Evolutionary conservation across 1,284 basidiomycete genomes (phyloP).

Genomic region (Apiotrichum sp.): DNA sequence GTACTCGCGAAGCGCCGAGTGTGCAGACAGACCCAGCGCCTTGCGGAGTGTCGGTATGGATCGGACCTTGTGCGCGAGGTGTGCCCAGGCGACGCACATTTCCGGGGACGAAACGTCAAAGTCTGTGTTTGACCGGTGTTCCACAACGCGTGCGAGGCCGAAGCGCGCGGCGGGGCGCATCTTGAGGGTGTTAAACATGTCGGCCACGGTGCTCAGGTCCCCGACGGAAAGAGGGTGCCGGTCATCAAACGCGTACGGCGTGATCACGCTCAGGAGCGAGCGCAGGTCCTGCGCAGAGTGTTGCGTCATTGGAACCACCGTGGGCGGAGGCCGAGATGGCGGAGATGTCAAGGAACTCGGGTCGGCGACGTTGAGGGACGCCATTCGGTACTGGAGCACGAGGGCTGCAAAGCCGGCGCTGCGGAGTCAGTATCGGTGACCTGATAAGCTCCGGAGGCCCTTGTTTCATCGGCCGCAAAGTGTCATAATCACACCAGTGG

Average conservation of each 20-base stretch:
- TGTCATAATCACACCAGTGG: too few relatives aligned
- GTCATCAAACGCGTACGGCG: not conserved
- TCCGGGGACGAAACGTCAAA: not conserved
- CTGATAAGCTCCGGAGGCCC: not conserved
- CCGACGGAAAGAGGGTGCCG: not conserved
- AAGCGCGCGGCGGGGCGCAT: constrained; percentile 1
- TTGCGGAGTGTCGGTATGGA: not conserved
- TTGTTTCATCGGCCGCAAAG: too few relatives aligned
- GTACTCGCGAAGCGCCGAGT: constrained; percentile 1
- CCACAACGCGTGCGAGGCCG: not conserved
- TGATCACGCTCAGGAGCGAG: not conserved
- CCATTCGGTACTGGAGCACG: not conserved
- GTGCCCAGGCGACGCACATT: not conserved
- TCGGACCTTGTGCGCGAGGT: constrained; percentile 1
- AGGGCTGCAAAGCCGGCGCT: not conserved
- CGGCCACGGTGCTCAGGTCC: not conserved
- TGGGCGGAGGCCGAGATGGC: too few relatives aligned
- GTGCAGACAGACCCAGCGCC: not conserved
- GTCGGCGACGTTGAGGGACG: too few relatives aligned
- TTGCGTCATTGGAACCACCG: not conserved
- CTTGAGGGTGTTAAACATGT: not conserved
- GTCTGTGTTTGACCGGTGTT: not conserved
- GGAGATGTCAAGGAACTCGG: not conserved
- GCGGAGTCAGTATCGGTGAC: not conserved
- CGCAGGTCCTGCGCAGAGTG: not conserved